phyloP scores from a whole-genome alignment of 371 early-diverging fungal species.

The Mucor plumbeus region DNA sequence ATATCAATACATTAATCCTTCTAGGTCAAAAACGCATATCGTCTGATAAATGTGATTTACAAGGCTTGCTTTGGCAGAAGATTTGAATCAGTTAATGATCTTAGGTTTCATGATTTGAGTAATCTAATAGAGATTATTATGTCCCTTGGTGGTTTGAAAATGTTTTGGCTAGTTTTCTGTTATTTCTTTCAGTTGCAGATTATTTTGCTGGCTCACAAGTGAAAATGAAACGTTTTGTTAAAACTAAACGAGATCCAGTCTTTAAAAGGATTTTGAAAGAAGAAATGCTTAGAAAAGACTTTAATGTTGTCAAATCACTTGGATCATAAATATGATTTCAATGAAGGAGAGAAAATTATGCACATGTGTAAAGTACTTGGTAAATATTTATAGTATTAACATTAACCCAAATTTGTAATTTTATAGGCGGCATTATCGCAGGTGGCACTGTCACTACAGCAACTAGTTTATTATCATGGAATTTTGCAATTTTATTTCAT shows the following conservation, averaged over 20 bases:
- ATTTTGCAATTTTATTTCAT: conserved; percentile 19
- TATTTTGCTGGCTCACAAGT: neutral
- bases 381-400: neutral
- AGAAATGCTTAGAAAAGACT: neutral
- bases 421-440: conserved; percentile 19
- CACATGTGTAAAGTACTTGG: neutral
- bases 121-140: neutral
- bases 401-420: too few relatives aligned
- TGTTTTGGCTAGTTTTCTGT: conserved; percentile 13
- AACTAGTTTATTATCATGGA: conserved; percentile 18
- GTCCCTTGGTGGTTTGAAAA: conserved; percentile 10
- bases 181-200: conserved; percentile 3
- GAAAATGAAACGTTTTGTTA: neutral
- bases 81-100: conserved; percentile 13
- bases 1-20: neutral
- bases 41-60: conserved; percentile 21
- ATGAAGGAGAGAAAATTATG: neutral
- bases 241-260: conserved; percentile 7
- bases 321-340: neutral
- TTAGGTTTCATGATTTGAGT: neutral
- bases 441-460: conserved; percentile 26
- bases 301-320: conserved; percentile 13
- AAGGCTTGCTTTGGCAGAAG: neutral
- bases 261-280: conserved; percentile 2
- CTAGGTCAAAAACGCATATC: neutral